These are phyloP conservation scores for Achaetomium macrosporum DNA, from an alignment of 2,329 filamentous ascomycete genomes.

Conservation along the genomic window DNA sequence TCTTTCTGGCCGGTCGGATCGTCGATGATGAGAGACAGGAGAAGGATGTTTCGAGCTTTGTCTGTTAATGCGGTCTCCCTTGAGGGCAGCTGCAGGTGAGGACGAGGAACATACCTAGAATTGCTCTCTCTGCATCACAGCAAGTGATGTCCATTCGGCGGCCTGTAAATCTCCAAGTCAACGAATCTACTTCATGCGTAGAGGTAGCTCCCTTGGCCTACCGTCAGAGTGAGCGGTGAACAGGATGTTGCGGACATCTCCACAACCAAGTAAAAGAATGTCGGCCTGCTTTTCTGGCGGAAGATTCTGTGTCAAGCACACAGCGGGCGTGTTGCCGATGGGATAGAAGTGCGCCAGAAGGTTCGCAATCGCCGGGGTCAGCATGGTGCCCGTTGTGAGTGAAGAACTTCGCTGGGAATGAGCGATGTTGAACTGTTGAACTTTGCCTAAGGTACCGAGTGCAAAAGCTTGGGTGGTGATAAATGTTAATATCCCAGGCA, in stretches of 20 bases:
- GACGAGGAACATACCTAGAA: conserved; percentile 38
- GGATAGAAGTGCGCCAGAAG: conserved; percentile 38
- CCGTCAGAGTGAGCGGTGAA: conserved; percentile 44
- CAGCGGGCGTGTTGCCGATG: conserved; percentile 48
- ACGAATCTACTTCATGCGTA: neutral
- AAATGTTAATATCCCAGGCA: too few relatives aligned
- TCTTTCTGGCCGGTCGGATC: conserved; percentile 22
- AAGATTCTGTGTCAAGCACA: conserved; percentile 40
- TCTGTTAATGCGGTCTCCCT: conserved; percentile 4
- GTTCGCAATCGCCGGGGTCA: conserved; percentile 31
- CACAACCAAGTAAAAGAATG: conserved; percentile 50
- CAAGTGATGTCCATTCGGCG: conserved; percentile 43
- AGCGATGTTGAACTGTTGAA: too few relatives aligned
- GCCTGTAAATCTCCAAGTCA: conserved; percentile 21
- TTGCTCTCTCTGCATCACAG: conserved; percentile 43
- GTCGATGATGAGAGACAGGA: conserved; percentile 46
- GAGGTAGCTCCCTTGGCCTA: neutral
- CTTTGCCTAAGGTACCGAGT: too few relatives aligned
- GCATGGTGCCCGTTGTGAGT: conserved; percentile 26
- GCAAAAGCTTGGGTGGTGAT: too few relatives aligned
- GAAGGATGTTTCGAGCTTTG: conserved; percentile 48
- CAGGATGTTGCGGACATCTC: conserved; percentile 51
- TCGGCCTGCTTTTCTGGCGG: conserved; percentile 42
- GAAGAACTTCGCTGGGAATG: neutral
- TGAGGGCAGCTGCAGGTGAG: neutral